Evolutionary conservation across 192 early-diverging fungal species (phyloP).

Genomic region (Phycomyces nitens): DNA sequence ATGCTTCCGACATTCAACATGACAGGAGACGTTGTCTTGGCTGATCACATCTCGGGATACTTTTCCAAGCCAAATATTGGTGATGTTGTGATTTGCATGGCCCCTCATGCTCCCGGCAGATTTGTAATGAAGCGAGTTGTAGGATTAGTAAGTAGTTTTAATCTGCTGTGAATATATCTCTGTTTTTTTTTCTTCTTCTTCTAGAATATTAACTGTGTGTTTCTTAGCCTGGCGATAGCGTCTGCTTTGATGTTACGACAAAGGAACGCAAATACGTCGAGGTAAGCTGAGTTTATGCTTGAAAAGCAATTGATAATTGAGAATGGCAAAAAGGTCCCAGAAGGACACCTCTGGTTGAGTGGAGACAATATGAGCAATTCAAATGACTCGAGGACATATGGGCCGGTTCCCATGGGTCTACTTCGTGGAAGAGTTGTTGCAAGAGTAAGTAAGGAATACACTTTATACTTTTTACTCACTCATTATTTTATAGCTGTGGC

Average conservation of each 20-base stretch:
- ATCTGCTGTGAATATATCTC: background rate
- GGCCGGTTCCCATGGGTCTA: slow-evolving; percentile 80
- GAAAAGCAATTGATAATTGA: background rate
- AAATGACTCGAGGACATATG: slow-evolving; percentile 87
- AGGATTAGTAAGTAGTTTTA: slow-evolving; percentile 53
- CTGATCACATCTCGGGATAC: slow-evolving; percentile 63
- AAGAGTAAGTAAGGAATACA: slow-evolving; percentile 26
- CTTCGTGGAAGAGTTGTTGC: slow-evolving; percentile 75
- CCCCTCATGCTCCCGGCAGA: slow-evolving; percentile 64
- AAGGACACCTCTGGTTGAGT: slow-evolving; percentile 86
- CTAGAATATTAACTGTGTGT: background rate
- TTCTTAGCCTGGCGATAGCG: slow-evolving; percentile 69
- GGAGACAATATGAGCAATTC: slow-evolving; percentile 90
- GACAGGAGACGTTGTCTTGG: slow-evolving; percentile 69
- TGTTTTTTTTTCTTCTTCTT: too few species aligned
- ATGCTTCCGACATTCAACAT: slow-evolving; percentile 92
- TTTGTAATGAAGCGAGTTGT: slow-evolving; percentile 80
- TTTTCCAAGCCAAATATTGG: slow-evolving; percentile 60
- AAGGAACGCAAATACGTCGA: slow-evolving; percentile 54
- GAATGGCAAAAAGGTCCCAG: slow-evolving; percentile 59
- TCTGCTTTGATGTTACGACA: slow-evolving; percentile 74
- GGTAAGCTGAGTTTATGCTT: slow-evolving; percentile 35
- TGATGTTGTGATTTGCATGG: slow-evolving; percentile 74
- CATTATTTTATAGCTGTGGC: background rate
- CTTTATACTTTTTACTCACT: background rate